Conservation (phyloP, 345 rosid species). For the Eucalyptus dawsonii region DNA sequence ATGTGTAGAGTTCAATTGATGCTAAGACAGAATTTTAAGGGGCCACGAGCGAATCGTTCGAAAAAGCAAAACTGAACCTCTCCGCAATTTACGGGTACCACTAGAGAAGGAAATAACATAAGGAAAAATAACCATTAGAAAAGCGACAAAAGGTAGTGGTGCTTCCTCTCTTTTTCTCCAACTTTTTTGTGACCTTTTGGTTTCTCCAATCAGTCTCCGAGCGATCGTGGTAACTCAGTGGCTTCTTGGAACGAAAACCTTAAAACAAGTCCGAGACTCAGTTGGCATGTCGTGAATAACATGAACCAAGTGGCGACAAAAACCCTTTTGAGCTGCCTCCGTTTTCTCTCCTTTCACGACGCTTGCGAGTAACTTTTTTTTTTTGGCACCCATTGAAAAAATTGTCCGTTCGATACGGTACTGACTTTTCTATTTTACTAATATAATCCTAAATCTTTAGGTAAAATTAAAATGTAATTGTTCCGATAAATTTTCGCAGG, state of each 20-base stretch:
- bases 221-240: not conserved
- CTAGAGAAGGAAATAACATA: not conserved
- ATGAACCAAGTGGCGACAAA: not conserved
- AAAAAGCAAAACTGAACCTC: not conserved
- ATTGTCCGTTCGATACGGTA: accelerated
- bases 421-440: too few species aligned
- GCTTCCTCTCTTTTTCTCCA: not conserved
- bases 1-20: not conserved
- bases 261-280: not conserved
- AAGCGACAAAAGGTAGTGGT: not conserved
- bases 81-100: not conserved
- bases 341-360: not conserved
- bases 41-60: not conserved
- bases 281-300: not conserved
- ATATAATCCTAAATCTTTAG: too few species aligned
- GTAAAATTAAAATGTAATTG: not conserved
- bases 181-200: not conserved
- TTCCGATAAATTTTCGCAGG: accelerated
- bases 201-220: not conserved
- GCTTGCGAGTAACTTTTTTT: not conserved
- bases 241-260: not conserved
- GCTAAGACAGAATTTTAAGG: not conserved
- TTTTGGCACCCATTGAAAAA: not conserved
- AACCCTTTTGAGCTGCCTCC: not conserved
- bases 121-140: not conserved